Base-by-base conservation (phyloP, 192 early-diverging fungal species). In the Geranomyces variabilis region DNA sequence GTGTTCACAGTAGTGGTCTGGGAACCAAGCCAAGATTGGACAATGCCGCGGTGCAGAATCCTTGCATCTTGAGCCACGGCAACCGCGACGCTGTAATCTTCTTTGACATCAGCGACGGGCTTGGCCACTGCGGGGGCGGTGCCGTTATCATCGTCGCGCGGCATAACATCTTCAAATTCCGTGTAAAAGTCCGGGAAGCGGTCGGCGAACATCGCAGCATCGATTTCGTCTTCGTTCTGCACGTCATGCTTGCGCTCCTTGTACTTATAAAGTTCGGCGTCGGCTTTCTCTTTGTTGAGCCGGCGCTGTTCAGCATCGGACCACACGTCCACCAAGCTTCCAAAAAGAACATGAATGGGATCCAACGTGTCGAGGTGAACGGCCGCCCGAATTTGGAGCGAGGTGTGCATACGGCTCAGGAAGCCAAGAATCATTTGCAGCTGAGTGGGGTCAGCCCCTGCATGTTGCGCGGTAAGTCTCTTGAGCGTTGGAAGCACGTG, bases 161-260 rank as follows among this genome's bases (percentile, higher is more conserved):
- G 83, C 7, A 81, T 77, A 6, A 91, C 66, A 41, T 93, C 88
- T 21, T 29, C 66, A 64, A 77, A 79, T 41, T 85, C 79, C n/a
- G 53, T 66, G 44, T 84, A 88, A 77, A 89, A 95, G 66, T 93
- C 92, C 0, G 93, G 92, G 83, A 97, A 97, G 45, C 91, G 81
- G 66, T 91, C 86, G 41, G 78, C 78, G 33, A 94, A 78, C 56
- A 93, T 87, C 45, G 79, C 76, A 65, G 91, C 92, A 36, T 92
- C 90, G 0, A 88, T 80, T 58, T 89, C 89, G 58, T 94, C 80
- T 53, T 83, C 79, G 15, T 69, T 71, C 47, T 71, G 30, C 58
- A 86, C 41, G 26, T 82, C 75, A 63, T 82, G 78, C 21, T 65
- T 67, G 8, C 61, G 61, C 33, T 74, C 77, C 34, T 79, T 83